These are phyloP conservation scores for Protomyces macrosporus DNA, from an alignment of 1,139 yeast genomes.

Conservation along the genomic window DNA sequence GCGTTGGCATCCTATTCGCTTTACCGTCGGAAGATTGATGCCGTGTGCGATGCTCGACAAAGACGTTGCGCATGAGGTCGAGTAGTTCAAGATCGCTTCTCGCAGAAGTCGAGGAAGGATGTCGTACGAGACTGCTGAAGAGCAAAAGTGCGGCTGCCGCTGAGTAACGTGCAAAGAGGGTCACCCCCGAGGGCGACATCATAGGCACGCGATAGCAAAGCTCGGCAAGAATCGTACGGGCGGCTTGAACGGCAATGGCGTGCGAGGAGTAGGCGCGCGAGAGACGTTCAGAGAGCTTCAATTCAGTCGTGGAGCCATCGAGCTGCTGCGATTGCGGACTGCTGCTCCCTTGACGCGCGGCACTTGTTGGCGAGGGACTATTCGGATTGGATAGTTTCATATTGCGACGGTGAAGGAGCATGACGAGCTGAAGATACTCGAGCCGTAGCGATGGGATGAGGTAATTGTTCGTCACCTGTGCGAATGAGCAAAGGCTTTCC, in stretches of 20 bases:
- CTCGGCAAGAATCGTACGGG: slow-evolving; percentile 1
- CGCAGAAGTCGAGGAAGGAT: slow-evolving; percentile 1
- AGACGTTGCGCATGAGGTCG: not conserved
- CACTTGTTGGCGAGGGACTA: not conserved
- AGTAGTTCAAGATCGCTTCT: not conserved
- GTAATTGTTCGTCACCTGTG: not conserved
- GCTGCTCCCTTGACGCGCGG: no score
- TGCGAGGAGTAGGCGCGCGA: slow-evolving; percentile 8
- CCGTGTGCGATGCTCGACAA: not conserved
- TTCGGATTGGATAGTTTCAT: not conserved
- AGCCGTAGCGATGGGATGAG: not conserved
- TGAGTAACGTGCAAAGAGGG: not conserved
- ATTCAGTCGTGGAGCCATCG: not conserved
- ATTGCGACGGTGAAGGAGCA: slow-evolving; percentile 10
- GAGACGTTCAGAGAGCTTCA: not conserved
- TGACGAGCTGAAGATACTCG: slow-evolving; percentile 6
- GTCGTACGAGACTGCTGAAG: slow-evolving; percentile 5
- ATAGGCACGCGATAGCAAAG: not conserved
- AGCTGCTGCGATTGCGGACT: not conserved
- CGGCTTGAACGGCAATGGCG: slow-evolving; percentile 11
- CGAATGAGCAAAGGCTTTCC: not conserved
- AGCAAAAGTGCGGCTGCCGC: slow-evolving; percentile 1
- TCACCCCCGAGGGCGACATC: not conserved
- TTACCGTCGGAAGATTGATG: not conserved
- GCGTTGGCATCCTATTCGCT: not conserved